Percentiles rank a stretch among this genome's conserved stretches.
Conservation (phyloP, 257 asterid genomes). For the Primulina tabacum region DNA sequence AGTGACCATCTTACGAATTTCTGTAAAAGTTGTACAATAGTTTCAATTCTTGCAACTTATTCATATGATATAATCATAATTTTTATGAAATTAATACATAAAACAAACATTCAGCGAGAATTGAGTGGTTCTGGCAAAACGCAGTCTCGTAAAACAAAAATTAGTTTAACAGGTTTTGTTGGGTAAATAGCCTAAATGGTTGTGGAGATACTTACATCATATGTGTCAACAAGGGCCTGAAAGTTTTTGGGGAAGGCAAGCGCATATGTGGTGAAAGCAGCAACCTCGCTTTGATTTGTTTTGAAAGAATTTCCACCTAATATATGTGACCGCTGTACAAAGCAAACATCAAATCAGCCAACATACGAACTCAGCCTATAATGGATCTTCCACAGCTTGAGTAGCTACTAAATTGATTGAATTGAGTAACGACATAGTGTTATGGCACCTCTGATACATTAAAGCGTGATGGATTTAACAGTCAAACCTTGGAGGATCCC, state of each 20-base stretch:
- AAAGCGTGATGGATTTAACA: not conserved
- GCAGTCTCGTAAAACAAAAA: not conserved
- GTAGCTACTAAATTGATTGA: not conserved
- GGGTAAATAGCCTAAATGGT: not conserved
- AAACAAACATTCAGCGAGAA: not conserved
- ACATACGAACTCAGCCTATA: not conserved
- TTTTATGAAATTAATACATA: not conserved
- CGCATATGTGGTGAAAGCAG: slow-evolving; percentile 86
- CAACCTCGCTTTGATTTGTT: slow-evolving; percentile 90
- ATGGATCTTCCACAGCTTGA: not conserved
- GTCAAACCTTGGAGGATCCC: not conserved
- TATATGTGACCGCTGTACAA: slow-evolving; percentile 41
- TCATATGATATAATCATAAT: not conserved
- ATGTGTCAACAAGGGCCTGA: slow-evolving; percentile 91
- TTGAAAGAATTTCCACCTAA: slow-evolving; percentile 70
- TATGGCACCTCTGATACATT: not conserved
- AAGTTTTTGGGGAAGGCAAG: slow-evolving; percentile 84
- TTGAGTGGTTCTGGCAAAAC: not conserved
- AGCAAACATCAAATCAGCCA: slow-evolving; percentile 24
- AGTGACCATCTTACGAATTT: not conserved
- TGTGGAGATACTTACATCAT: slow-evolving; percentile 63
- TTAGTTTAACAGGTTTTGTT: not conserved
- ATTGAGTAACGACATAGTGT: not conserved
- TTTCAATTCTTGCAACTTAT: not conserved
- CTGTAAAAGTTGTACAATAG: not conserved